Base-by-base conservation (phyloP, 495 filamentous ascomycete genomes). In the Rhypophila decipiens region DNA sequence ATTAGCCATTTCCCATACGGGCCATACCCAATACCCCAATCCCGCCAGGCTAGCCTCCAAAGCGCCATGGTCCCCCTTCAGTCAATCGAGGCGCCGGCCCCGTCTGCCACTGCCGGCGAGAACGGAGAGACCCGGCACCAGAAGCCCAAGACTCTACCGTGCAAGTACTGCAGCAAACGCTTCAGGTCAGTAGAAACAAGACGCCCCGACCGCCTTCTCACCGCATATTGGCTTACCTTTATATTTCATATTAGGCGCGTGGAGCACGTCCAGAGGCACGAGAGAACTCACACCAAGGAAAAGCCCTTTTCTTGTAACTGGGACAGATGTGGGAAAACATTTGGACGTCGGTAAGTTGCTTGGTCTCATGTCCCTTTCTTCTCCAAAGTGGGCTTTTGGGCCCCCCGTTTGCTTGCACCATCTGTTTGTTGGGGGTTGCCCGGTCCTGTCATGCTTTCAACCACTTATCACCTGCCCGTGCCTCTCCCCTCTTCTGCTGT, bases 211-310 rank as follows among this genome's bases (percentile, higher is more conserved):
- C 55, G 50, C 54, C 61, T 56, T 48, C 53, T 54, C 48, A 38
- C 44, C 27, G 51, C 54, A 56, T 64, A 60, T 66, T 67, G 61
- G 44, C 63, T 70, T 68, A 64, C 64, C 63, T 65, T 68, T 57
- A 49, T 39, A 49, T 66, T 52, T 61, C 57, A 66, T 61, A 69
- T 68, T 67, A 76, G 72, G 65, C 75, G 76, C 53, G 70, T 79
- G 53, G 77, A 80, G 57, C 77, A 80, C 60, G 68, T 80, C 40
- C 74, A 80, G 59, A 71, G 77, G 46, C 77, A 80, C 55, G 77
- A 80, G 58, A 68, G 77, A 60, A 79, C 76, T 36, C 77, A 80
- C 68, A 80, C 76, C 56, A 78, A 78, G 56, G 72, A 77, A 60
- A 79, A 78, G 59, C 77, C 77, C 2, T 80, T 78, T 59, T 65